These are phyloP conservation scores for Begonia peltatifolia DNA, from an alignment of 306 rosid species.

Conservation along the genomic window DNA sequence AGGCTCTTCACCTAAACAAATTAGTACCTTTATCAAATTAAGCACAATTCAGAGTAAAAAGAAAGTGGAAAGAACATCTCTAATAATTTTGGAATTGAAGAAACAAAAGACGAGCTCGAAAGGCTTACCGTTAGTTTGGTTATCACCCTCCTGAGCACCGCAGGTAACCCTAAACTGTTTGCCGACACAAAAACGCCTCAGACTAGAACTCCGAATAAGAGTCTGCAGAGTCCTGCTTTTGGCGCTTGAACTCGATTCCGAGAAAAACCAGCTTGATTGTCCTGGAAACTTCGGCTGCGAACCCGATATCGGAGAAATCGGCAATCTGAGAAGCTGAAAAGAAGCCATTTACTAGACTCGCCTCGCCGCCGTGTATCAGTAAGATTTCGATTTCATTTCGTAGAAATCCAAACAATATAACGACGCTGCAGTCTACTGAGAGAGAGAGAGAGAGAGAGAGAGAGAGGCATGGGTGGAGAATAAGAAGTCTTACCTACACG, in stretches of 20 bases:
- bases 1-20: conserved; percentile 67
- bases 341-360: conserved; percentile 41
- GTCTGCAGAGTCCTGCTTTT: conserved; percentile 24
- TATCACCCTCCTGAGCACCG: conserved; percentile 40
- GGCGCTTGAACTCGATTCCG: conserved; percentile 18
- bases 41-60: too few species aligned
- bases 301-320: conserved; percentile 39
- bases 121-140: conserved; percentile 59
- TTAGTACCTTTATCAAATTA: not conserved
- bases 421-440: conserved; percentile 7
- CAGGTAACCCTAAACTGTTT: conserved; percentile 33
- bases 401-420: conserved; percentile 3
- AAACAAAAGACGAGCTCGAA: not conserved
- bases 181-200: conserved; percentile 6
- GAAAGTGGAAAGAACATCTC: too few species aligned
- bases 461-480: not conserved
- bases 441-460: not conserved
- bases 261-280: conserved; percentile 27
- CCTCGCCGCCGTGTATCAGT: conserved; percentile 6
- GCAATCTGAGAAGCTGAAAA: conserved; percentile 37
- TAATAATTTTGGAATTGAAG: too few species aligned
- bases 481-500: not conserved
- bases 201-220: conserved; percentile 12
- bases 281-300: conserved; percentile 31
- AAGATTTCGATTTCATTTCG: conserved; percentile 16